Base-by-base conservation (phyloP, 768 basidiomycete species). In the Lentinula boryana region DNA sequence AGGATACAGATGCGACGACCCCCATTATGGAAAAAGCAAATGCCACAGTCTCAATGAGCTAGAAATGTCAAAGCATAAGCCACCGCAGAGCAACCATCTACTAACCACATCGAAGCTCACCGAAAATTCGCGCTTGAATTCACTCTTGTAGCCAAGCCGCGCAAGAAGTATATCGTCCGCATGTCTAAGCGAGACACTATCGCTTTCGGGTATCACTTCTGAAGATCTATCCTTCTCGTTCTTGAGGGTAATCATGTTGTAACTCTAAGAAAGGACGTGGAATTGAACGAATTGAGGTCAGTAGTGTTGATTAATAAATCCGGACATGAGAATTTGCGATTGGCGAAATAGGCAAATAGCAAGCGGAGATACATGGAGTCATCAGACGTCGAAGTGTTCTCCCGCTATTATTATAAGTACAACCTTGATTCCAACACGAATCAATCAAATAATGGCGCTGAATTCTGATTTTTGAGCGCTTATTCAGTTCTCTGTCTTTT, bases 11-110 rank as follows among this genome's bases (percentile, higher is more conserved):
- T 3, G 86, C 84, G 32, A 89, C 71, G 33, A 90, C 83, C 3
- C 86, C 88, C 88, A 88, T 88, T 63, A 84, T 87, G 9, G 83
- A 84, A 69, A 89, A 82, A 0, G 85, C 78, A 65, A 89, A 88
- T 0, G 84, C 83, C 21, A 86, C 73, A 1, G 85, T 86, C 72
- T 88, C 85, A 10, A 86, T 56, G 41, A 84, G 74, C 81, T 85
- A 18, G 60, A 52, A 27, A 62, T 4, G 31, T n/a, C 27, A 40
- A 18, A 40, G 5, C 32, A 31, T 51, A 50, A 56, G 13, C 27
- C n/a, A 41, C 36, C 1, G 32, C 54, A n/a, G 9, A 40, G 36
- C 33, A 53, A 31, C 16, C 60, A 61, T 13, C 32, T 7, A 31
- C 27, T 31, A 1, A 51, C 15, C 8, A 21, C 10, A 55, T 33